Conservation (phyloP, 768 basidiomycete species). For the Termitomyces sp. region DNA sequence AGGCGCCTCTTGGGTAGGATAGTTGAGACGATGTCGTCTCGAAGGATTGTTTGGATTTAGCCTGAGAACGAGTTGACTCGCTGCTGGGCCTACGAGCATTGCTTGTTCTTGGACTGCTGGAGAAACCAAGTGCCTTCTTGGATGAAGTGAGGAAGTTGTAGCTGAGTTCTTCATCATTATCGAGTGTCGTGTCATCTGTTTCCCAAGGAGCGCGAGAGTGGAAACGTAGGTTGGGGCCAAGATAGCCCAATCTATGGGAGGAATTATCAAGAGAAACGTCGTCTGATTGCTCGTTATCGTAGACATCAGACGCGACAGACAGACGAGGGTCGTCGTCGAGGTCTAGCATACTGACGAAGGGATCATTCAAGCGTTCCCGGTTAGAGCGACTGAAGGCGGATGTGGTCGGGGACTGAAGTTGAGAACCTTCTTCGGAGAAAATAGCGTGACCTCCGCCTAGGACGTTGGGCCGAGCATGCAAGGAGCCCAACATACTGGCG, state of each 20-base stretch:
- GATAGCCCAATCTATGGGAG: conserved; percentile 58
- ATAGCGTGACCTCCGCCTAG: conserved; percentile 30
- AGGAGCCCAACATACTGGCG: conserved; percentile 38
- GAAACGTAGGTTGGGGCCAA: conserved; percentile 82
- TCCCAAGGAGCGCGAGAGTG: conserved; percentile 86
- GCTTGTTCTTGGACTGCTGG: conserved; percentile 42
- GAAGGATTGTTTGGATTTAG: conserved; percentile 53
- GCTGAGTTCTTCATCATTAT: conserved; percentile 47
- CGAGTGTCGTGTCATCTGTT: conserved; percentile 44
- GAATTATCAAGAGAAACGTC: conserved; percentile 32
- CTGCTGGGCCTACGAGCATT: conserved; percentile 52
- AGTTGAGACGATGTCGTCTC: conserved; percentile 52
- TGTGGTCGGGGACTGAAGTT: conserved; percentile 21
- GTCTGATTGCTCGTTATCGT: conserved; percentile 30
- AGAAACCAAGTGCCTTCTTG: conserved; percentile 44
- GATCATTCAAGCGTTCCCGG: conserved; percentile 42
- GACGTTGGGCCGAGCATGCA: conserved; percentile 44
- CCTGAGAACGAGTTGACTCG: conserved; percentile 57
- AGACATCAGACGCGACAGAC: conserved; percentile 28
- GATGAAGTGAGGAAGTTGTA: conserved; percentile 28
- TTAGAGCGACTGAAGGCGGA: conserved; percentile 18
- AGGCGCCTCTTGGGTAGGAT: conserved; percentile 48
- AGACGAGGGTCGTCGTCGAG: conserved; percentile 50
- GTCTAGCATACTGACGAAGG: conserved; percentile 52
- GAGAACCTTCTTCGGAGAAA: neutral